Conservation (phyloP, 257 asterid genomes). For the Lycium ferocissimum region DNA sequence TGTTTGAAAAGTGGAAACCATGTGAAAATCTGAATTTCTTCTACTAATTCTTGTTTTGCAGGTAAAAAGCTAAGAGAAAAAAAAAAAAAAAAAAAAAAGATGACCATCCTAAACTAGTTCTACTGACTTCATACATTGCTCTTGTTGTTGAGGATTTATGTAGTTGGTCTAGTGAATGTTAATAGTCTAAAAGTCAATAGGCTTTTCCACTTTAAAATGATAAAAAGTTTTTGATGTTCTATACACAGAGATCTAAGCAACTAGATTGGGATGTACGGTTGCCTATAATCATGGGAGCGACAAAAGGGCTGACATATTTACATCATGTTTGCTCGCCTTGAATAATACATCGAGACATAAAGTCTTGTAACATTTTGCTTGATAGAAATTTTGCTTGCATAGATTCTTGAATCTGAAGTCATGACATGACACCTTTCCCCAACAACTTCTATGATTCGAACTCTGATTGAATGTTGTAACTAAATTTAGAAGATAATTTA, state of each 20-base stretch:
- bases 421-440: conserved; percentile 73
- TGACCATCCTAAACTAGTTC: background rate
- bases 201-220: background rate
- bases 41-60: background rate
- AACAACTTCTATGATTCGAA: conserved; percentile 84
- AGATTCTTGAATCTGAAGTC: conserved; percentile 85
- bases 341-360: no score
- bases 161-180: background rate
- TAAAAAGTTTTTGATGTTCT: conserved; percentile 15
- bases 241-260: conserved; percentile 66
- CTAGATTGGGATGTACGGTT: conserved; percentile 89
- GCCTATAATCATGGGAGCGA: conserved; percentile 84
- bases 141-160: background rate
- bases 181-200: background rate
- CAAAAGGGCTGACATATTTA: conserved; percentile 39
- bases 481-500: conserved; percentile 26
- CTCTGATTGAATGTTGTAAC: conserved; percentile 57
- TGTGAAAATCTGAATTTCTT: background rate
- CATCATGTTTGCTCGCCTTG: no score
- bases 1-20: background rate
- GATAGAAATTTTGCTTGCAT: conserved; percentile 44
- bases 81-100: no score
- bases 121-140: background rate
- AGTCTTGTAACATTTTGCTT: no score
- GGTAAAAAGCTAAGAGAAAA: background rate